Evolutionary conservation across 2,329 filamentous ascomycete species (phyloP).

Genomic region (Tolypocladium nubicola): DNA sequence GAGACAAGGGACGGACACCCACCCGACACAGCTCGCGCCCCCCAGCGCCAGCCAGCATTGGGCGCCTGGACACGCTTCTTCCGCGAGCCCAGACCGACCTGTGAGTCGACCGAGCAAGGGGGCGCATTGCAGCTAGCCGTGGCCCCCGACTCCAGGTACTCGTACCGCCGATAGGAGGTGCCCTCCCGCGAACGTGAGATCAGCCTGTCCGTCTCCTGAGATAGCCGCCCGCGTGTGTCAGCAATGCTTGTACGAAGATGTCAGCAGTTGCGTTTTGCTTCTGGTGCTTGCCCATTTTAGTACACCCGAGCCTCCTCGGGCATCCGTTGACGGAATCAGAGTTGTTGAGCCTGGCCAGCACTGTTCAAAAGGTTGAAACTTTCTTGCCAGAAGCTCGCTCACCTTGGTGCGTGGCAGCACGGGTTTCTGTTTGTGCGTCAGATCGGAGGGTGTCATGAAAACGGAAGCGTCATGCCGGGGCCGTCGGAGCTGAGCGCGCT

Average conservation of each 20-base stretch:
- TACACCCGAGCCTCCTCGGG: not conserved
- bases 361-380: not conserved
- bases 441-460: not conserved
- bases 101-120: not conserved
- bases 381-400: not conserved
- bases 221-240: not conserved
- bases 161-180: not conserved
- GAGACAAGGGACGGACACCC: not conserved
- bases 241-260: not conserved
- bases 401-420: not conserved
- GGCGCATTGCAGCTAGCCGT: not conserved
- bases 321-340: not conserved
- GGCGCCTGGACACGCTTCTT: not conserved
- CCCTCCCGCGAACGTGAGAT: not conserved
- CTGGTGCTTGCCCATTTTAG: not conserved
- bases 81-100: not conserved
- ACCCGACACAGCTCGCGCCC: not conserved
- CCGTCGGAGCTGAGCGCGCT: conserved; percentile 1
- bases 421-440: not conserved
- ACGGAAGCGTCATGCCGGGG: conserved; percentile 4
- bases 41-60: not conserved
- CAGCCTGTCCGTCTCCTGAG: not conserved
- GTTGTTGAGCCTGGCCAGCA: not conserved
- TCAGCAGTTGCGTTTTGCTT: not conserved
- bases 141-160: not conserved